A percentile compares a stretch with the other conserved stretches of the same genome.
phyloP scores from a whole-genome alignment of 805 yeast genomes.

The Starmerella asiatica region DNA sequence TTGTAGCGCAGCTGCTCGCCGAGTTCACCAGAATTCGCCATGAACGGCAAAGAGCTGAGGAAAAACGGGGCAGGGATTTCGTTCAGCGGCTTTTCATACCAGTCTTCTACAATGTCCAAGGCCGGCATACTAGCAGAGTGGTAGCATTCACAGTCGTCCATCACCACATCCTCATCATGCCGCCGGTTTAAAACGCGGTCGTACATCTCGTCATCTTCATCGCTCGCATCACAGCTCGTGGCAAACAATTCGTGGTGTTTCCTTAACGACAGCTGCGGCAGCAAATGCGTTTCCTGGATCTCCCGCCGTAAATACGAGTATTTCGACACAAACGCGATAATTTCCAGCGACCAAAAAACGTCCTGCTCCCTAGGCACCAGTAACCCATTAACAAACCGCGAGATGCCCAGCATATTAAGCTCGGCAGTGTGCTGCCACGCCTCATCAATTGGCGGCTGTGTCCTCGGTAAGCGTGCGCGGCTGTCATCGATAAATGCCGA shows the following conservation, averaged over 20 bases:
- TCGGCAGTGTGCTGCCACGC: constrained; percentile 1
- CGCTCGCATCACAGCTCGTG: background rate
- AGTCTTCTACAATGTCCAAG: too few relatives aligned
- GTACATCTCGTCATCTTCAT: background rate
- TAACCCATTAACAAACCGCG: constrained; percentile 50
- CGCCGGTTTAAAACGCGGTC: too few relatives aligned
- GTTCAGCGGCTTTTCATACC: background rate
- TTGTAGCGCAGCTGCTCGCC: background rate
- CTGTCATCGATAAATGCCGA: too few relatives aligned
- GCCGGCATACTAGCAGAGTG: background rate
- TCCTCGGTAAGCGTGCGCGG: background rate
- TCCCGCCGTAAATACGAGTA: constrained; percentile 65
- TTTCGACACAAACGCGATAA: constrained; percentile 84
- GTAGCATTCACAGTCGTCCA: background rate
- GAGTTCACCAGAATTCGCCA: background rate
- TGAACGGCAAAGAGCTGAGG: background rate
- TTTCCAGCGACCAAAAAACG: constrained; percentile 82
- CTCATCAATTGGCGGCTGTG: background rate
- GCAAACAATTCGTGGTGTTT: constrained; percentile 14
- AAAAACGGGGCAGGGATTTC: background rate
- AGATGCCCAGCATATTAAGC: constrained; percentile 28
- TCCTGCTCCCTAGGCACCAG: constrained; percentile 89
- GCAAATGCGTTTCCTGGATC: constrained; percentile 61
- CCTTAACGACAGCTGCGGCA: constrained; percentile 49
- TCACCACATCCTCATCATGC: background rate